Evolutionary conservation across 2,329 filamentous ascomycete genomes (phyloP).

Genomic region (Calonectria hongkongensis): DNA sequence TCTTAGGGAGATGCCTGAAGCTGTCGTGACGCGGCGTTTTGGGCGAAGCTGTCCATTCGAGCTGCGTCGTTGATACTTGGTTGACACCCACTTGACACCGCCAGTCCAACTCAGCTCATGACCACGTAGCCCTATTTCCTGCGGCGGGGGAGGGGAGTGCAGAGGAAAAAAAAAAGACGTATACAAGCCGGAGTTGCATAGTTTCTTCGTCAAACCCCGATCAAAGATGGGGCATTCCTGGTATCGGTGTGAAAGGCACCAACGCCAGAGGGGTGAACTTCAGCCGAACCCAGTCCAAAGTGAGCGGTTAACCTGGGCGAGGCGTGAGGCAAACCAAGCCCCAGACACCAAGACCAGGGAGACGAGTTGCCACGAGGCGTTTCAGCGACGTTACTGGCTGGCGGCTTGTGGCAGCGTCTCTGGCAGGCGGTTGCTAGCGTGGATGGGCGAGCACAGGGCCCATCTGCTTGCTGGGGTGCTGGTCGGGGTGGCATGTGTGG

Average conservation of each 20-base stretch:
- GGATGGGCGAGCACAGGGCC: slow-evolving; percentile 34
- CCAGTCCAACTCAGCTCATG: slow-evolving; percentile 27
- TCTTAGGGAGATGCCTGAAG: slow-evolving; percentile 31
- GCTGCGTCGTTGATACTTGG: neutral
- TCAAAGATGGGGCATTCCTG: slow-evolving; percentile 3
- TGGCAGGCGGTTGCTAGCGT: slow-evolving; percentile 51
- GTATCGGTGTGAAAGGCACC: slow-evolving; percentile 15
- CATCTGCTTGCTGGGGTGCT: slow-evolving; percentile 14
- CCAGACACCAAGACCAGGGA: slow-evolving; percentile 43
- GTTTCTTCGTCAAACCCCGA: neutral
- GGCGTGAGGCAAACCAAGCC: slow-evolving; percentile 50
- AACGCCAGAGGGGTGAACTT: slow-evolving; percentile 6
- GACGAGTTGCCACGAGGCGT: slow-evolving; percentile 39
- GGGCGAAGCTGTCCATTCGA: neutral
- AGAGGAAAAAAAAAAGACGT: neutral
- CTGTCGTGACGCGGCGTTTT: slow-evolving; percentile 35
- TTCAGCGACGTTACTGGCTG: slow-evolving; percentile 51
- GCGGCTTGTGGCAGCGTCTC: slow-evolving; percentile 14
- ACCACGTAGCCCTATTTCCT: slow-evolving; percentile 34
- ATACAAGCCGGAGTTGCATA: slow-evolving; percentile 7
- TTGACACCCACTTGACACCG: slow-evolving; percentile 31
- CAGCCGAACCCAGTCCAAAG: slow-evolving; percentile 11
- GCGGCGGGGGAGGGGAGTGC: slow-evolving; percentile 10
- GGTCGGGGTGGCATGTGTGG: slow-evolving; percentile 13
- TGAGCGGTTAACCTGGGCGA: slow-evolving; percentile 31